Evolutionary conservation across 768 basidiomycete species (phyloP).

Genomic region (Lyophyllum atratum): DNA sequence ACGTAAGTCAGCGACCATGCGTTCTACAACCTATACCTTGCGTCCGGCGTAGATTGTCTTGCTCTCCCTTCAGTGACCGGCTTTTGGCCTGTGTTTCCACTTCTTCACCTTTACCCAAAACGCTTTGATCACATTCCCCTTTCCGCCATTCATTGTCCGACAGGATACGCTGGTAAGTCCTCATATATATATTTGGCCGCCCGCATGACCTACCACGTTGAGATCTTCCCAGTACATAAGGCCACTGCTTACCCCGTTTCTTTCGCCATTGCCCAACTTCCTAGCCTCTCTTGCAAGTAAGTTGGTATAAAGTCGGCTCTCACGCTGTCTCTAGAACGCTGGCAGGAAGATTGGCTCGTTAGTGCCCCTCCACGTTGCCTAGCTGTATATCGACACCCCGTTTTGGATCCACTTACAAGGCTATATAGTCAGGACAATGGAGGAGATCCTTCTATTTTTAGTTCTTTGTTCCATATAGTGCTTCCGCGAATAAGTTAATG

Average conservation of each 20-base stretch:
- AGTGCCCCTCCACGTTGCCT: background rate
- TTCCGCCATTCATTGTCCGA: background rate
- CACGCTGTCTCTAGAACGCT: no score
- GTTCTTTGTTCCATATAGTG: no score
- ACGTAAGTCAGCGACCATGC: constrained; percentile 11
- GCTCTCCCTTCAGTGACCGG: no score
- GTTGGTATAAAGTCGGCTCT: background rate
- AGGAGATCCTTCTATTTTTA: no score
- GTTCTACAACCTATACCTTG: background rate
- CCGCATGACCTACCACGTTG: background rate
- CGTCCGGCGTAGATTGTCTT: background rate
- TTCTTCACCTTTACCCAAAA: background rate
- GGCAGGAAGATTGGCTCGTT: background rate
- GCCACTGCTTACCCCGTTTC: background rate
- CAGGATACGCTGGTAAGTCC: background rate
- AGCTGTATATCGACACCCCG: background rate
- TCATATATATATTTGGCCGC: background rate
- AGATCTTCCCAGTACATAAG: background rate
- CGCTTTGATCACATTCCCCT: no score
- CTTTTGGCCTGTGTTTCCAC: background rate
- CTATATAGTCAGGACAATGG: no score
- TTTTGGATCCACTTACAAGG: background rate
- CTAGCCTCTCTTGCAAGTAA: background rate
- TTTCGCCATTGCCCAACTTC: background rate
- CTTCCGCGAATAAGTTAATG: no score